These are phyloP conservation scores for Nakaseomyces bracarensis DNA, from an alignment of 1,139 yeast genomes.

Conservation along the genomic window DNA sequence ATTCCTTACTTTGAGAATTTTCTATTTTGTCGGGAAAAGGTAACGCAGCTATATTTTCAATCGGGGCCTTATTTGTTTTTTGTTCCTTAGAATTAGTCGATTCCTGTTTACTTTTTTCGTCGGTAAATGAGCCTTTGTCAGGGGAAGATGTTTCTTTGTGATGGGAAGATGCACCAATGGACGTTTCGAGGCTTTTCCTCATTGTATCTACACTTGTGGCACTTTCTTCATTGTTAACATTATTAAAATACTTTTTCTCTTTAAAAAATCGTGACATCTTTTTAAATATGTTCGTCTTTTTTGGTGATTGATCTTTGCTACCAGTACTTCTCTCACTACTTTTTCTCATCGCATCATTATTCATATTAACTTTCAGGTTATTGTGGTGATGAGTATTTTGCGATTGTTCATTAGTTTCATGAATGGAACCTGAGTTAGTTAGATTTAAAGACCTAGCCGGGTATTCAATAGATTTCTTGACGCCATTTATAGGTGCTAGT, in stretches of 20 bases:
- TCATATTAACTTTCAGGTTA: background rate
- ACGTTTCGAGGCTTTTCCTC: constrained; percentile 4
- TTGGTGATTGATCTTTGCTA: constrained; percentile 5
- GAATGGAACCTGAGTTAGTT: background rate
- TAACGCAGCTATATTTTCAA: background rate
- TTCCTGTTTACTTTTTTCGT: background rate
- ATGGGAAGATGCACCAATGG: constrained; percentile 2
- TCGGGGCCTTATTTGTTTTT: background rate
- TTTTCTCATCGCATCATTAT: constrained; percentile 1
- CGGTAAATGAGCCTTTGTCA: constrained; percentile 1
- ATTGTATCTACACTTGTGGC: constrained; percentile 3
- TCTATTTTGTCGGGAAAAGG: background rate
- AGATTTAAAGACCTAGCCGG: constrained; percentile 1
- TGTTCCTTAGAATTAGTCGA: background rate
- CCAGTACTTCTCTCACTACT: background rate
- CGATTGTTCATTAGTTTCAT: background rate
- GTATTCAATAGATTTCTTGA: constrained; percentile 6
- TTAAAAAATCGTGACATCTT: constrained; percentile 24
- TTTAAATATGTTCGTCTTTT: constrained; percentile 11
- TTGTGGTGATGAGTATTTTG: background rate
- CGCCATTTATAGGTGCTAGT: constrained; percentile 5
- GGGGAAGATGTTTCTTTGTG: constrained; percentile 1
- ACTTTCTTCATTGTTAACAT: constrained; percentile 4
- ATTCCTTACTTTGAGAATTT: constrained; percentile 12
- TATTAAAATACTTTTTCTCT: constrained; percentile 10